Evolutionary conservation across 352 stramenopile genomes (phyloP).

Genomic region (Pythium dissimile): DNA sequence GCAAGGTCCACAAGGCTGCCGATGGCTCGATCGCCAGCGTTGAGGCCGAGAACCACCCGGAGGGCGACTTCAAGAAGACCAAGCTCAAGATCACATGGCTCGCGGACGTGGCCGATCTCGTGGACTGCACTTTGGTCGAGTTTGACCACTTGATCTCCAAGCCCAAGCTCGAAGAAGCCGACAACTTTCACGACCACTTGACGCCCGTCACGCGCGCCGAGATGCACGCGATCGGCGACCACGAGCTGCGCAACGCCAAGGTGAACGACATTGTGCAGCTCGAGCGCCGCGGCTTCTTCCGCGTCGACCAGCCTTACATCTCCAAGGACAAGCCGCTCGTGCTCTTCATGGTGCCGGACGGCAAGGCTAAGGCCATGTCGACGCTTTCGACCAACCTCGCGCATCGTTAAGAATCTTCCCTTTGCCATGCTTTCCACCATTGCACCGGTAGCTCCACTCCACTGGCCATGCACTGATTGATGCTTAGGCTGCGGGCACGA

Average conservation of each 20-base stretch:
- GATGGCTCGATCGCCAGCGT: slow-evolving; percentile 53
- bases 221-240: slow-evolving; percentile 93
- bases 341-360: slow-evolving; percentile 99
- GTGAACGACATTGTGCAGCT: slow-evolving; percentile 97
- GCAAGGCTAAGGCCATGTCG: slow-evolving; percentile 91
- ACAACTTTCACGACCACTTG: slow-evolving; percentile 97
- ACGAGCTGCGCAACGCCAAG: slow-evolving; percentile 93
- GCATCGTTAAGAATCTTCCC: slow-evolving; percentile 46
- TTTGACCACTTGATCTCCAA: slow-evolving; percentile 99
- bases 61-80: slow-evolving; percentile 93
- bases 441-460: background rate
- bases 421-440: background rate
- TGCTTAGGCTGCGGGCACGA: background rate
- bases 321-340: slow-evolving; percentile 89
- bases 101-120: slow-evolving; percentile 84
- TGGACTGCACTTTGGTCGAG: slow-evolving; percentile 92
- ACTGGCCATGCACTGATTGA: background rate
- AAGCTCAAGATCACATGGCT: slow-evolving; percentile 98
- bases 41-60: slow-evolving; percentile 71
- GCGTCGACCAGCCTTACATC: slow-evolving; percentile 83
- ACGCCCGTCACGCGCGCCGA: slow-evolving; percentile 95
- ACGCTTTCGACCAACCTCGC: slow-evolving; percentile 85
- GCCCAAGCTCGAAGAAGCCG: slow-evolving; percentile 97
- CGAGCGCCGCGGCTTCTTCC: slow-evolving; percentile 98
- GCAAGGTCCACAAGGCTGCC: slow-evolving; percentile 60